phyloP scores from a whole-genome alignment of 192 early-diverging fungal species.

The Allomyces macrogynus region DNA sequence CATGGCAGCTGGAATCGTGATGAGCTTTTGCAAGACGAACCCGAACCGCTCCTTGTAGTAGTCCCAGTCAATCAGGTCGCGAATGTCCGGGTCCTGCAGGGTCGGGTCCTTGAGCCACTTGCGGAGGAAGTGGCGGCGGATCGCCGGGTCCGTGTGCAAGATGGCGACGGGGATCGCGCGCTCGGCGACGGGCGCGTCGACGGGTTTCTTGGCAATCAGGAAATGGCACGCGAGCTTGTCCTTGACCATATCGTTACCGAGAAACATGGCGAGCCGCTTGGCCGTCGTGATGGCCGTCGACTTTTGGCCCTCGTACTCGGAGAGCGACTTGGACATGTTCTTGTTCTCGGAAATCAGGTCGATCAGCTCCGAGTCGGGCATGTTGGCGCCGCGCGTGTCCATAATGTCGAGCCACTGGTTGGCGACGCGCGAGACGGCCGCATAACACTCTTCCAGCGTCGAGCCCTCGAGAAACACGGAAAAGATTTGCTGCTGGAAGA shows the following conservation, averaged over 20 bases:
- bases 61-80: conserved; percentile 84
- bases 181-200: conserved; percentile 67
- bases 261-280: conserved; percentile 79
- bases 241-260: conserved; percentile 95
- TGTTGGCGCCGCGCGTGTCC: conserved; percentile 54
- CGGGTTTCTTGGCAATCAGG: conserved; percentile 69
- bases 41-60: conserved; percentile 95
- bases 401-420: conserved; percentile 91
- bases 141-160: conserved; percentile 60
- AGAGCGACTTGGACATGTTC: conserved; percentile 84
- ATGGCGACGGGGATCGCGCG: conserved; percentile 89
- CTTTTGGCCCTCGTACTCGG: conserved; percentile 80
- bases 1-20: conserved; percentile 96
- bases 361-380: conserved; percentile 75
- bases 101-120: conserved; percentile 77
- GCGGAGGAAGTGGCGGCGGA: conserved; percentile 59
- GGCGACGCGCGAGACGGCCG: conserved; percentile 64
- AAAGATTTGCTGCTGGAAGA: conserved; percentile 90
- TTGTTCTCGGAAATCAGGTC: conserved; percentile 94
- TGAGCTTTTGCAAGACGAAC: conserved; percentile 84
- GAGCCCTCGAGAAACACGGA: conserved; percentile 73
- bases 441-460: conserved; percentile 74
- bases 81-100: conserved; percentile 62
- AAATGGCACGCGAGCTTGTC: conserved; percentile 93
- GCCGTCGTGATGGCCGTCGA: conserved; percentile 91